Conservation (phyloP, 371 early-diverging fungal species). For the Fennellomyces sp. region DNA sequence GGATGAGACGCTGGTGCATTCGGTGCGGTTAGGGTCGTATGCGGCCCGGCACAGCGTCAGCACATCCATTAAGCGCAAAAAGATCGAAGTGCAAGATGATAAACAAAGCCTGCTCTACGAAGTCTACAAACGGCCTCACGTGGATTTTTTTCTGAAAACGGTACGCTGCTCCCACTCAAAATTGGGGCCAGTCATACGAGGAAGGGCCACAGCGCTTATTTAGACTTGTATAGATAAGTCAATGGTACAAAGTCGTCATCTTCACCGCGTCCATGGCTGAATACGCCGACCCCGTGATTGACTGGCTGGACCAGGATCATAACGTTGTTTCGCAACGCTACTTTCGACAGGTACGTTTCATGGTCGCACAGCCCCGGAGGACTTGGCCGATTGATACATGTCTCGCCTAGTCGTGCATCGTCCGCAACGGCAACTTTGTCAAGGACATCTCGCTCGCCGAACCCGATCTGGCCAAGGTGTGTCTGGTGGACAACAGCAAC, state of each 20-base stretch:
- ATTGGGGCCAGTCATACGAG: slow-evolving; percentile 3
- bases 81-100: slow-evolving; percentile 91
- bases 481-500: slow-evolving; percentile 91
- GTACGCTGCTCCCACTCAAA: slow-evolving; percentile 29
- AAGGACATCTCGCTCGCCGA: slow-evolving; percentile 88
- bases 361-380: no score
- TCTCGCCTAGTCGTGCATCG: slow-evolving; percentile 64
- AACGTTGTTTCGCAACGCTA: slow-evolving; percentile 79
- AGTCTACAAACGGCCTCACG: slow-evolving; percentile 95
- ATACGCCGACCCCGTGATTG: slow-evolving; percentile 98
- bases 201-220: background rate
- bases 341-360: slow-evolving; percentile 82
- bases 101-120: slow-evolving; percentile 90
- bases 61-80: slow-evolving; percentile 35
- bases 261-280: slow-evolving; percentile 97
- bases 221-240: slow-evolving; percentile 64
- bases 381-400: no score
- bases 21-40: slow-evolving; percentile 49
- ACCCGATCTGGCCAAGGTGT: slow-evolving; percentile 85
- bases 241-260: slow-evolving; percentile 98
- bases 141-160: slow-evolving; percentile 92
- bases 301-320: slow-evolving; percentile 85
- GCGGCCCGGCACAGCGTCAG: slow-evolving; percentile 24
- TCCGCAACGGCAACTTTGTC: slow-evolving; percentile 77
- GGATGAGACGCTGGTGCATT: slow-evolving; percentile 97